phyloP scores from a whole-genome alignment of 352 stramenopile species.

The Ophiocytium majus region DNA sequence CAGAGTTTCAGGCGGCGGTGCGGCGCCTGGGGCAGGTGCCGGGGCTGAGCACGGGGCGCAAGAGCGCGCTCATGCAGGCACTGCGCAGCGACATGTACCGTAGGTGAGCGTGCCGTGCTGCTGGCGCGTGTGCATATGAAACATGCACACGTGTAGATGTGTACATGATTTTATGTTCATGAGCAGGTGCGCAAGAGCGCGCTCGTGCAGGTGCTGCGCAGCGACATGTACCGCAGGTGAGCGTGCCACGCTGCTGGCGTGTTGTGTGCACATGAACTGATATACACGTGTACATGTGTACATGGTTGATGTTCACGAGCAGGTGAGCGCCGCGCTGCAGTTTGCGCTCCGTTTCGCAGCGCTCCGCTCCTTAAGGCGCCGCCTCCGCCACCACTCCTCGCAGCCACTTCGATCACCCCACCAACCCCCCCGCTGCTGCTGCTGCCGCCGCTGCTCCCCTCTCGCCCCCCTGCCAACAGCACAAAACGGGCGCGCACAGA shows the following conservation, averaged over 20 bases:
- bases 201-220: not conserved
- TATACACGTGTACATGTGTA: not conserved
- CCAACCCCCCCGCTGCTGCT: no score
- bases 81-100: constrained; percentile 25
- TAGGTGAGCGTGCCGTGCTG: not conserved
- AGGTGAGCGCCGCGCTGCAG: not conserved
- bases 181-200: not conserved
- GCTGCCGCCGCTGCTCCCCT: no score
- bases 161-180: not conserved
- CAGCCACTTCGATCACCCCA: no score
- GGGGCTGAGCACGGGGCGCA: constrained; percentile 28
- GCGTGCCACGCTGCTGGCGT: not conserved
- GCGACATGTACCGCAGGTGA: not conserved
- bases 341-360: not conserved
- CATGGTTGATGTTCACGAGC: not conserved
- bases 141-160: no score
- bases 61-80: constrained; percentile 36
- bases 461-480: not conserved
- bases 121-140: not conserved
- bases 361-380: not conserved
- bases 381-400: not conserved
- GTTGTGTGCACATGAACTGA: not conserved
- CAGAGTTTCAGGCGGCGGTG: constrained; percentile 49
- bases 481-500: not conserved
- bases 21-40: constrained; percentile 24